Evolutionary conservation across 2,329 filamentous ascomycete species (phyloP), one percentile per base, ranked within the genome.

Genomic region (Pseudodiploospora longispora): DNA sequence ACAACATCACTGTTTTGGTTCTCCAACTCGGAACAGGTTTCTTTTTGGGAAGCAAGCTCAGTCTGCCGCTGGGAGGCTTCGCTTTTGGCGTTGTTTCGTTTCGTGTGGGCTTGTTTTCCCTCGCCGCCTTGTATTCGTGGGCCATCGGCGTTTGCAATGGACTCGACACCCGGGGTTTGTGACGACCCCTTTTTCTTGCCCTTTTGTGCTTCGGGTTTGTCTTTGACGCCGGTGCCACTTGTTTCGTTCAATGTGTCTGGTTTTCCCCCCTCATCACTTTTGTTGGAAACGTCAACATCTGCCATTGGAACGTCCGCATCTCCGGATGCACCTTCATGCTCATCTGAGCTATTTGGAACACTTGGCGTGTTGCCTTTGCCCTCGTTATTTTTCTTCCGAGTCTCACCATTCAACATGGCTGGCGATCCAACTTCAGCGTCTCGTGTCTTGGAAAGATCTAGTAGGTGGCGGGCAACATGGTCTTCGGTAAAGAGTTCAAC

Each of bases 401-500:
- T 29, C 6, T 54, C 52, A 27, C 61, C 60, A 35, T 60, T 63
- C 6, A 47, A 30, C 3, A 44, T 44, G 27, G 36, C 41, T 5
- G 44, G 41, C 6, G 49, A 46, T n/a, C 44, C 41, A 1, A 39
- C 42, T 10, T 40, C 40, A 6, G 43, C 43, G 38, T 43, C 38
- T n/a, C 41, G 42, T 19, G 44, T 43, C 36, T 61, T 56, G 19
- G 58, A 55, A 9, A 61, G 45, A 30, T 52, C 58, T 35, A 64
- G 50, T 36, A 66, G 60, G 43, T 65, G 62, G 34, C 61, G 64
- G 27, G 64, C 61, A 6, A 71, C 60, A 39, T 68, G 66, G 19
- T 70, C 64, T 42, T 77, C 68, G 40, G 68, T 69, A 50, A 74
- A 83, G 2, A 81, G 59, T 32, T 75, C 68, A 43, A 71, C 63